Conservation (phyloP, 2,329 filamentous ascomycete species). For the Penicillium sp. region DNA sequence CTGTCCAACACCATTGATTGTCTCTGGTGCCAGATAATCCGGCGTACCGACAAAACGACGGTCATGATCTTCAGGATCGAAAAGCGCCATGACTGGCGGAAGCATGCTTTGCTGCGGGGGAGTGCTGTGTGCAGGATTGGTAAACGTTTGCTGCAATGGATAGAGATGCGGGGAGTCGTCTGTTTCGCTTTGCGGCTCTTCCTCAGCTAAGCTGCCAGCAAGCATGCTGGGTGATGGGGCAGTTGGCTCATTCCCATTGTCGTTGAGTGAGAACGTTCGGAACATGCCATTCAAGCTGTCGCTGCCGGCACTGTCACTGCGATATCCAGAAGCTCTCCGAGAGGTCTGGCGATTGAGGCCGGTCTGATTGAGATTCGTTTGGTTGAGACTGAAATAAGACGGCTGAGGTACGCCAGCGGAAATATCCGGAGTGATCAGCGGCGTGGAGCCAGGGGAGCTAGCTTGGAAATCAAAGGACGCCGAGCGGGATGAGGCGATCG, state of each 20-base stretch:
- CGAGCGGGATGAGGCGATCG: constrained; percentile 85
- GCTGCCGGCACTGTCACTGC: constrained; percentile 90
- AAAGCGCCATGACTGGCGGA: constrained; percentile 89
- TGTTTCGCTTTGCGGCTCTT: constrained; percentile 70
- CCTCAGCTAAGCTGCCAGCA: constrained; percentile 64
- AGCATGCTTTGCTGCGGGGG: constrained; percentile 70
- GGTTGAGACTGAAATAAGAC: constrained; percentile 79
- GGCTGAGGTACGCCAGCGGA: constrained; percentile 71
- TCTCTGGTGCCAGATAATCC: constrained; percentile 95
- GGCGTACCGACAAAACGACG: constrained; percentile 94
- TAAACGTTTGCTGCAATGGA: constrained; percentile 61
- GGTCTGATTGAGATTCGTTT: constrained; percentile 51
- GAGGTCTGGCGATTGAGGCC: constrained; percentile 62
- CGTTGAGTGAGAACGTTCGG: constrained; percentile 72
- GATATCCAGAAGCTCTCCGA: constrained; percentile 72
- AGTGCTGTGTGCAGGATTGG: constrained; percentile 46
- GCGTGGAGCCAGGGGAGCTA: constrained; percentile 79
- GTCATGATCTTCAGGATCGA: constrained; percentile 91
- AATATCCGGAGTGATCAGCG: constrained; percentile 79
- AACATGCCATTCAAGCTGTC: constrained; percentile 84
- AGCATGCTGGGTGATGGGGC: constrained; percentile 36
- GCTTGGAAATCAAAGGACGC: constrained; percentile 89
- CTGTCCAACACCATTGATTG: constrained; percentile 90
- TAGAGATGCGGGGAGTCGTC: constrained; percentile 77
- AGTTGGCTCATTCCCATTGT: constrained; percentile 50